Percentiles rank a stretch among this genome's conserved stretches.
phyloP scores from a whole-genome alignment of 768 basidiomycete genomes.

The Brasilioporus rufonigricans region DNA sequence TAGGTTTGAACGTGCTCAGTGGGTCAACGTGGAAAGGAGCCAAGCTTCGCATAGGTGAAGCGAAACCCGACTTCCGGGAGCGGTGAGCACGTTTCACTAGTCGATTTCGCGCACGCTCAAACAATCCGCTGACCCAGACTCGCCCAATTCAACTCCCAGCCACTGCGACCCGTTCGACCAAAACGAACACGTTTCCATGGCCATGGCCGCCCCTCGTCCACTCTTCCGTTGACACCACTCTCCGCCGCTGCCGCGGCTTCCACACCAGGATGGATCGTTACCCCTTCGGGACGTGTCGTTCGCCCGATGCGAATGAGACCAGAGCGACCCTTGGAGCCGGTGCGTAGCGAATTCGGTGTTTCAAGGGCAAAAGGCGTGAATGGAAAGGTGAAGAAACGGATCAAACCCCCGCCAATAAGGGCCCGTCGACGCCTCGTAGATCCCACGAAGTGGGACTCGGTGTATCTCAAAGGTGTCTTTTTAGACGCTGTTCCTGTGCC shows the following conservation, averaged over 20 bases:
- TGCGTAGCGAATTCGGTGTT: conserved; percentile 1
- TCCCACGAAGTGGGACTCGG: conserved; percentile 66
- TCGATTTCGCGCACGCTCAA: not conserved
- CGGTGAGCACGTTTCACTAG: conserved; percentile 38
- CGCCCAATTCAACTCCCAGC: conserved; percentile 16
- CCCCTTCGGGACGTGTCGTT: conserved; percentile 62
- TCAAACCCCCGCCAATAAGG: conserved; percentile 51
- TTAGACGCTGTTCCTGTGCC: conserved; percentile 40
- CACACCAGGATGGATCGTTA: conserved; percentile 66
- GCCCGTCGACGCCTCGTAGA: conserved; percentile 69
- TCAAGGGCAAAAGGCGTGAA: conserved; percentile 12
- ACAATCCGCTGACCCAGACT: conserved; percentile 1
- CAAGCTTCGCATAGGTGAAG: conserved; percentile 78
- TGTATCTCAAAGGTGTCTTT: conserved; percentile 68
- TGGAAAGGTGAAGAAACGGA: conserved; percentile 41
- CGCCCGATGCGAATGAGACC: conserved; percentile 73
- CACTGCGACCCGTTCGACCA: conserved; percentile 33
- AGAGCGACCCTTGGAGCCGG: conserved; percentile 47
- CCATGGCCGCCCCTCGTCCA: conserved; percentile 47
- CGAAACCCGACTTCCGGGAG: conserved; percentile 70
- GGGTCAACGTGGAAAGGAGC: conserved; percentile 89
- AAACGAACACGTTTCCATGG: conserved; percentile 41
- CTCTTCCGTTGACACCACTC: conserved; percentile 66
- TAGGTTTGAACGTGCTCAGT: conserved; percentile 73
- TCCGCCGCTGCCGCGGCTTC: conserved; percentile 56